These are phyloP conservation scores for Tuber magnatum DNA, from an alignment of 495 filamentous ascomycete species.

Conservation along the genomic window DNA sequence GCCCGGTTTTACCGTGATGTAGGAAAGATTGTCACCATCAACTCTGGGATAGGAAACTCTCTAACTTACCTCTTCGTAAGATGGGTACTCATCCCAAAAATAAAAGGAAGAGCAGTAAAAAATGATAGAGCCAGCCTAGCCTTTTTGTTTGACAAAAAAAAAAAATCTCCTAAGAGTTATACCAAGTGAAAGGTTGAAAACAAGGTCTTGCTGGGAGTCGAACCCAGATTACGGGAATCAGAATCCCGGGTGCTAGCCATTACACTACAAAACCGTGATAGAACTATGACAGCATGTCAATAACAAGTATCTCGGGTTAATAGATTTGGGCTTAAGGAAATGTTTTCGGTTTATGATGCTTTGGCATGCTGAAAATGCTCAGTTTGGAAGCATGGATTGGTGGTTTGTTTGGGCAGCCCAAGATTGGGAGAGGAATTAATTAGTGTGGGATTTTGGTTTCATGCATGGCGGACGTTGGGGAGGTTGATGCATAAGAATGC, in stretches of 20 bases:
- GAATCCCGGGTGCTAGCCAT: conserved; percentile 33
- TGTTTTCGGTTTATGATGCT: not conserved
- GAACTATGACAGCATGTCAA: not conserved
- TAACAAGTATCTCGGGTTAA: not conserved
- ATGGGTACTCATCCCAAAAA: not conserved
- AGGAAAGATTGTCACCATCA: too few species aligned
- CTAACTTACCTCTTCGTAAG: not conserved
- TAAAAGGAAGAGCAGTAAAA: not conserved
- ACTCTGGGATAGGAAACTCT: not conserved
- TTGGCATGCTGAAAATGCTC: not conserved
- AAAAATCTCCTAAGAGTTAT: not conserved
- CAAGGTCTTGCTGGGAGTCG: conserved; percentile 30
- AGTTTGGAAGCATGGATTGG: not conserved
- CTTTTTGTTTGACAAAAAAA: not conserved
- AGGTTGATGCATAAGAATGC: not conserved
- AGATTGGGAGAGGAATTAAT: not conserved
- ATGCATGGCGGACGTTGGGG: not conserved
- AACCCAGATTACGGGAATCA: conserved; percentile 34
- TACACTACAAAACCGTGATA: conserved; percentile 19
- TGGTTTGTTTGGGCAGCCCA: not conserved
- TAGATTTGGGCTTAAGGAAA: not conserved
- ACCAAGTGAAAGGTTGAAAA: not conserved
- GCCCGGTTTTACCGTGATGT: too few species aligned
- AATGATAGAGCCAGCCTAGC: not conserved
- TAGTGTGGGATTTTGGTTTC: not conserved